Evolutionary conservation across 2,329 filamentous ascomycete genomes (phyloP), one percentile per base, ranked within the genome.

Genomic region (Clarireedia hainanense): DNA sequence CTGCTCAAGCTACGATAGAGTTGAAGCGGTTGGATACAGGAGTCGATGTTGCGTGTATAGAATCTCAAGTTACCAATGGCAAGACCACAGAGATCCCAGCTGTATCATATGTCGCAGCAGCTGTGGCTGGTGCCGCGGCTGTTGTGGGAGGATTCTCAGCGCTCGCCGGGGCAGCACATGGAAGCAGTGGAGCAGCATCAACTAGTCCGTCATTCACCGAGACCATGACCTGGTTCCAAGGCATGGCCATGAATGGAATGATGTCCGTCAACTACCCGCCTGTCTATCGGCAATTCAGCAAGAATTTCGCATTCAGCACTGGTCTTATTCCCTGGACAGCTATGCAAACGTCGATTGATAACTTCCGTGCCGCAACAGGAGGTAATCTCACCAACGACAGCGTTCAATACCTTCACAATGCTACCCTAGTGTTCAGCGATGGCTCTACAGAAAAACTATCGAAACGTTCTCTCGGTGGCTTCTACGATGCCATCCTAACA

Each of bases 201-300:
- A 76, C 85, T 42, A 94, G 89, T 64, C 94, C 94, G 26, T 89
- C 86, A 52, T 96, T 97, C 69, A 79, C 79, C 46, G 89, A 96
- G 67, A 84, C 95, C 48, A 80, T 96, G 63, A 84, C 86, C 59
- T 95, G 89, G 82, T 96, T 97, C 71, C 91, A 97, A 72, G 86
- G 87, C 50, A 88, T 97, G 78, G 91, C 94, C 27, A 87, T 94
- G 76, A 96, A 94, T 71, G 91, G 94, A 62, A 97, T 97, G 94
- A 79, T 96, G 70, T 95, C 89, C 58, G 91, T 95, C 65, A 82
- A 85, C 65, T 91, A 96, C 63, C 94, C 94, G 4, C 77, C 83
- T 37, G 84, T 97, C 39, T 97, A 97, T 74, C 83, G 85, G 63
- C 92, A 85, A 70, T 99, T 96, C 72, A 76, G 87, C 60, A 89